Evolutionary conservation across 2,329 filamentous ascomycete species (phyloP), one percentile per base, ranked within the genome.

Genomic region (Colletotrichum trifolii): DNA sequence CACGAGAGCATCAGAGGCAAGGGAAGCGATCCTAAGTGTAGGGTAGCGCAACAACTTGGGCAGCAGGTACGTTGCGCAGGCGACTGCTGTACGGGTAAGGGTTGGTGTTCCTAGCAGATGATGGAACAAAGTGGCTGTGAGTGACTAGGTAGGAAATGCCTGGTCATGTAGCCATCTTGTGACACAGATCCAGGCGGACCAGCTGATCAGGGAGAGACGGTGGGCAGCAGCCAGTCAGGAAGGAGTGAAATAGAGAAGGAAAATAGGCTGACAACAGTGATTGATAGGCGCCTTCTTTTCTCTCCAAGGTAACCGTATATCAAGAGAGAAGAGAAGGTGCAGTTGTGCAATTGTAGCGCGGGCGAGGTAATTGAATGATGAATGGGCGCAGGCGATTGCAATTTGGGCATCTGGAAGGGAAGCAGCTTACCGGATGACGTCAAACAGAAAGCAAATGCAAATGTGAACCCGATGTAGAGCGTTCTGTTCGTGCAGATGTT

Each of bases 341-440:
- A 43, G 36, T 36, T 35, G 25, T 25, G 25, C 25, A 25, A 4
- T 25, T 25, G 25, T 25, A 25, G 25, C 25, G 4, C 4, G 25
- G 25, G 25, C 25, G 25, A 25, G 25, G 46, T 64, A 60, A 64
- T 66, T 64, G 64, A 53, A 49, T 3, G 43, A 42, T 25, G 25
- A 25, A 36, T 42, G 59, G 17, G 60, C 48, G 40, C 47, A 49
- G 46, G 58, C 50, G 46, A 53, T 36, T 38, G 52, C 13, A 39
- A 39, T 25, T 25, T 25, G 25, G 25, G 25, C 25, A 25, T 25
- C 4, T 25, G 25, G 25, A 38, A 47, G 35, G 36, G 45, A 36
- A 39, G 45, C 58, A 57, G 57, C 63, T 57, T 42, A 66, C 63
- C 59, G 53, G 57, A 66, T 66, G 63, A 66, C 63, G 63, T 66